A percentile compares a stretch with the other conserved stretches of the same genome.
These are phyloP conservation scores for Atractiella rhizophila DNA, from an alignment of 768 basidiomycete species.

Conservation along the genomic window DNA sequence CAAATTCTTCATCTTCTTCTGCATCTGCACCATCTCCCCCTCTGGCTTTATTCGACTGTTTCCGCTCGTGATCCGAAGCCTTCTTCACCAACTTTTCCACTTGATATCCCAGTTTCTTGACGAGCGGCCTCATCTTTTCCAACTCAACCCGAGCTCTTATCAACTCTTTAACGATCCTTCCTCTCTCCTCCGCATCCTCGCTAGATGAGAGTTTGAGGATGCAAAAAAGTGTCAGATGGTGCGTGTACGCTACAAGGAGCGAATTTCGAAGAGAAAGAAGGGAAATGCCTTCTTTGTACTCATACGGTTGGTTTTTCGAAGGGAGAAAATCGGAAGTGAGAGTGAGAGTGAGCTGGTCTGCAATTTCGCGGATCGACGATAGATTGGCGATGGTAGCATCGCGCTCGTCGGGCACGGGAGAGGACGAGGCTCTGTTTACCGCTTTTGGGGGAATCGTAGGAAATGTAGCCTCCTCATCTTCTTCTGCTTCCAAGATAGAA, in stretches of 20 bases:
- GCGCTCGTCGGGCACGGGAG: too few species aligned
- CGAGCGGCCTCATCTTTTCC: constrained; percentile 65
- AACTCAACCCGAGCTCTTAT: constrained; percentile 56
- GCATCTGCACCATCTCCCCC: constrained; percentile 11
- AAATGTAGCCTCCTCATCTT: too few species aligned
- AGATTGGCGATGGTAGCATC: too few species aligned
- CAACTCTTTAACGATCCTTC: constrained; percentile 39
- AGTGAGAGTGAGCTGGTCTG: too few species aligned
- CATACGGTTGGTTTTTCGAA: too few species aligned
- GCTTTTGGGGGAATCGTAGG: too few species aligned
- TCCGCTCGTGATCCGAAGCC: constrained; percentile 33
- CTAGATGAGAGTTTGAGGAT: constrained; percentile 9
- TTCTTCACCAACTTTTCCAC: constrained; percentile 74
- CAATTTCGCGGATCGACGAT: too few species aligned
- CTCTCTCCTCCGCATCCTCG: not conserved
- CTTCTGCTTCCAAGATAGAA: too few species aligned
- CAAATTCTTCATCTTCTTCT: constrained; percentile 16
- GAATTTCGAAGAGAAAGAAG: constrained; percentile 70
- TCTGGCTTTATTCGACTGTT: constrained; percentile 21
- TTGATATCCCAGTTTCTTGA: constrained; percentile 73
- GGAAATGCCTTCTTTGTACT: constrained; percentile 46
- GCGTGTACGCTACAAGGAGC: constrained; percentile 56
- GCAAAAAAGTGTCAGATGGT: constrained; percentile 41
- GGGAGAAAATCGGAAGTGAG: too few species aligned
- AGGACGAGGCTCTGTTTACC: too few species aligned